phyloP scores from a whole-genome alignment of 1,284 basidiomycete genomes.

The Leccinum brunneo-olivaceum region DNA sequence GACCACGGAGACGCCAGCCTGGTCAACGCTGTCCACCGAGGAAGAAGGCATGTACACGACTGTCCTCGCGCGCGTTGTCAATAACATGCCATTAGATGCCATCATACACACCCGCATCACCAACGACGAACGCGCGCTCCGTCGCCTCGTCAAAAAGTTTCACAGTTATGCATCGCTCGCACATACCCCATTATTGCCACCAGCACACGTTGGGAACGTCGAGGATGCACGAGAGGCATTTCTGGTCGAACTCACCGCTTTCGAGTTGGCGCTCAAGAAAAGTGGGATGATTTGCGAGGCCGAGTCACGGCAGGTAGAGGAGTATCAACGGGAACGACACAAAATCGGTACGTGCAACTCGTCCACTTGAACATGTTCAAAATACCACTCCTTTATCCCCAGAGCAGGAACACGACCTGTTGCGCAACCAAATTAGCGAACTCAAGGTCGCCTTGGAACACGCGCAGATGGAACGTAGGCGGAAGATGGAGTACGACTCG shows the following conservation, averaged over 20 bases:
- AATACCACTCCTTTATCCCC: not conserved
- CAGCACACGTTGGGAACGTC: slow-evolving; percentile 33
- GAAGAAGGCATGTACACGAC: slow-evolving; percentile 54
- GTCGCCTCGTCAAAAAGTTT: slow-evolving; percentile 73
- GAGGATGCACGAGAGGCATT: slow-evolving; percentile 75
- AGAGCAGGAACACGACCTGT: slow-evolving; percentile 65
- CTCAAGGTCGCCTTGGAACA: slow-evolving; percentile 69
- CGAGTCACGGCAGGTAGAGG: slow-evolving; percentile 72
- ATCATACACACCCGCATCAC: slow-evolving; percentile 73
- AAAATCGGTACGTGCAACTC: slow-evolving; percentile 53
- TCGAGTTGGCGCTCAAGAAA: slow-evolving; percentile 68
- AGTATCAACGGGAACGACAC: slow-evolving; percentile 65
- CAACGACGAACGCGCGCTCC: slow-evolving; percentile 67
- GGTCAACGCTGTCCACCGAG: slow-evolving; percentile 50
- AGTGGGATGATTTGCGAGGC: slow-evolving; percentile 75
- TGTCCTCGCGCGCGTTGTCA: slow-evolving; percentile 15
- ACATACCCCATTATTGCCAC: slow-evolving; percentile 40
- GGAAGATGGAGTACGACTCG: slow-evolving; percentile 78
- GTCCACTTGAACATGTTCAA: not conserved
- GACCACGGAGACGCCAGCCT: slow-evolving; percentile 11
- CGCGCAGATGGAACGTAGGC: slow-evolving; percentile 63
- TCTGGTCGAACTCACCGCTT: slow-evolving; percentile 66
- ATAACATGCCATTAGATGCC: too few species aligned
- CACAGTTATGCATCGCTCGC: slow-evolving; percentile 61
- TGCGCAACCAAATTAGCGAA: slow-evolving; percentile 65